Base-by-base conservation (phyloP, 306 rosid species). In the Trifolium repens region DNA sequence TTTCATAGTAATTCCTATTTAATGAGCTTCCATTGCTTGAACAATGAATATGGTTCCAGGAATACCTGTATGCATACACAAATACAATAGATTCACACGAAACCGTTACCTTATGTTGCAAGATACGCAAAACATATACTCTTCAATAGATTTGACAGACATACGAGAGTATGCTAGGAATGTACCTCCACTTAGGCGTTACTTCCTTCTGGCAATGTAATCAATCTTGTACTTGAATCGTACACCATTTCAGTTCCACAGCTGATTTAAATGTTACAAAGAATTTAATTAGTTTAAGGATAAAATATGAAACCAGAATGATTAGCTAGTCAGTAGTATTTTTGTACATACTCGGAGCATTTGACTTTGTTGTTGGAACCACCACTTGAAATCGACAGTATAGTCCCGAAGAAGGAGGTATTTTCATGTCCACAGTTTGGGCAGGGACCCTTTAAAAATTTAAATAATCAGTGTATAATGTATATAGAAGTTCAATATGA, bases 391-490 rank as follows among this genome's bases (percentile, higher is more conserved):
- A 94, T 80, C 13, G 98, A 94, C 24, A 91, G 79, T 67, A 94
- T 94, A 42, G 93, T 90, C 52, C 98, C 98, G 71, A 94, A 94
- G 88, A 94, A 94, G 64, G 98, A 91, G 42, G 82, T 75, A 47
- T 91, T 94, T 80, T 94, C 98, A 27, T 97, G 81, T 49, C 98
- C 97, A 40, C 98, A 91, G 80, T 90, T 94, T 22, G 98, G 98
- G 77, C 98, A 94, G 12, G 97, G 86, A 49, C 97, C 98, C 98
- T 90, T 57, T 52, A 0, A 73, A 74, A 7, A 46, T 59, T 59
- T 64, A 32, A 24, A 46, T 3, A 42, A 62, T 85, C 46, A 84
- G 60, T 17, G 19, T 35, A 43, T 34, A 84, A 60, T 17, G 19
- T 35, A 50, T 34, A 35, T 59, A 37, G 55, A 17, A 17, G 47